Conservation (phyloP, 495 filamentous ascomycete species). For the Peziza echinospora region DNA sequence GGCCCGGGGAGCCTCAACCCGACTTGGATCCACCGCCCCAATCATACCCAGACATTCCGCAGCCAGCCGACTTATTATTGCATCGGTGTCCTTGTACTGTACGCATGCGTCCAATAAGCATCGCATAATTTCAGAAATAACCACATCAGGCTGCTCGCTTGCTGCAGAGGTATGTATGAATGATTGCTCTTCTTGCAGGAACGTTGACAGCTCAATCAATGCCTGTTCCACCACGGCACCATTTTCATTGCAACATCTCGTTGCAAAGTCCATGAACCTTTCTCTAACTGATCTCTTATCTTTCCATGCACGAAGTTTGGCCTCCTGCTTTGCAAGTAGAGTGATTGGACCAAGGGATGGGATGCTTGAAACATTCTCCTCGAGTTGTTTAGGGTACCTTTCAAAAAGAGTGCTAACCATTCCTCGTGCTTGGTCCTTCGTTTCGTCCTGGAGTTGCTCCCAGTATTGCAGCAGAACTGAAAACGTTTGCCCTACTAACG, state of each 20-base stretch:
- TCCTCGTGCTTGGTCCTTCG: constrained; percentile 33
- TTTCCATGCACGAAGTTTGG: constrained; percentile 40
- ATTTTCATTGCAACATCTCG: constrained; percentile 62
- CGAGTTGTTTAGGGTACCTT: constrained; percentile 35
- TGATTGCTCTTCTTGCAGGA: constrained; percentile 48
- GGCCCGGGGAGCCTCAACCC: constrained; percentile 56
- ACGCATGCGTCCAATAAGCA: constrained; percentile 65
- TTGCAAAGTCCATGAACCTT: constrained; percentile 44
- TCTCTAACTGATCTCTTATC: constrained; percentile 31
- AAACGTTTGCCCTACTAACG: constrained; percentile 66
- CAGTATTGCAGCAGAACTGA: constrained; percentile 69
- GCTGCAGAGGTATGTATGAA: constrained; percentile 65
- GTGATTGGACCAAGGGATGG: constrained; percentile 60
- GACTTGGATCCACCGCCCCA: constrained; percentile 78
- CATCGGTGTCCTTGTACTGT: constrained; percentile 46
- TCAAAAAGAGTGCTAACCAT: constrained; percentile 44
- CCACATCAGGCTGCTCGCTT: constrained; percentile 62
- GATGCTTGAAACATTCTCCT: constrained; percentile 43
- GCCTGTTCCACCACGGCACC: constrained; percentile 59
- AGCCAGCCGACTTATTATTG: constrained; percentile 45
- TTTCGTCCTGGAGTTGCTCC: constrained; percentile 37
- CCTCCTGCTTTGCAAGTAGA: constrained; percentile 40
- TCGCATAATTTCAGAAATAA: constrained; percentile 47
- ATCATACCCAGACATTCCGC: constrained; percentile 66
- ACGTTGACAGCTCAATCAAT: constrained; percentile 50